Conservation (phyloP, 495 filamentous ascomycete species). For the Penicillium antarcticum region DNA sequence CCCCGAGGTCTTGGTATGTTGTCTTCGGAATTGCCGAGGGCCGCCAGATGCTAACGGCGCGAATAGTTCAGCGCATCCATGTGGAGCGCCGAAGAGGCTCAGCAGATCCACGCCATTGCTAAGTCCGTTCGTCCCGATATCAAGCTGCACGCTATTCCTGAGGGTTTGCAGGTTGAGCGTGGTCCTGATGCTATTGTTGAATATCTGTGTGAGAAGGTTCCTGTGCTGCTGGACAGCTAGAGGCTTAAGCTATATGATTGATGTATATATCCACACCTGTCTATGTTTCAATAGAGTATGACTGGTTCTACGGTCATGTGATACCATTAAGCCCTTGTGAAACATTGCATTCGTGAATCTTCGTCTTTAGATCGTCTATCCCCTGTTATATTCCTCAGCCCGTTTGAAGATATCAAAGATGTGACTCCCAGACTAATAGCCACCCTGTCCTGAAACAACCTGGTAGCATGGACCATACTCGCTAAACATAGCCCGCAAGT, state of each 20-base stretch:
- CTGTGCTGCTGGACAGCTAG: conserved; percentile 44
- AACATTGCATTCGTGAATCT: no score
- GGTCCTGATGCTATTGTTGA: conserved; percentile 66
- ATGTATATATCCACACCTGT: not conserved
- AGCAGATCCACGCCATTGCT: conserved; percentile 53
- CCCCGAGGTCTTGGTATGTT: conserved; percentile 50
- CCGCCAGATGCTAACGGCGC: conserved; percentile 1
- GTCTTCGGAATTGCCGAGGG: conserved; percentile 11
- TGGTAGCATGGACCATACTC: conserved; percentile 35
- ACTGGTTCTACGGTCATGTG: no score
- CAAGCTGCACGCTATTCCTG: conserved; percentile 59
- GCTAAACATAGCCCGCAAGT: conserved; percentile 57
- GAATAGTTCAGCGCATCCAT: conserved; percentile 63
- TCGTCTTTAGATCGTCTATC: no score
- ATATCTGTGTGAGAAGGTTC: conserved; percentile 58
- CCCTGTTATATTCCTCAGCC: no score
- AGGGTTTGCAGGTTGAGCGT: conserved; percentile 60
- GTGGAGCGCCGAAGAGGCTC: conserved; percentile 60
- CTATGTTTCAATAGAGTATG: not conserved
- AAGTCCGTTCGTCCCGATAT: conserved; percentile 47
- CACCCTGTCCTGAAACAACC: conserved; percentile 26
- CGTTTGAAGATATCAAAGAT: no score
- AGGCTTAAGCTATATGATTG: not conserved
- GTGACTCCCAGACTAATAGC: conserved; percentile 15
- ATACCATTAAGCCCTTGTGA: no score